Conservation (phyloP, 1,139 yeast genomes). For the Zygotorulaspora mrakii region DNA sequence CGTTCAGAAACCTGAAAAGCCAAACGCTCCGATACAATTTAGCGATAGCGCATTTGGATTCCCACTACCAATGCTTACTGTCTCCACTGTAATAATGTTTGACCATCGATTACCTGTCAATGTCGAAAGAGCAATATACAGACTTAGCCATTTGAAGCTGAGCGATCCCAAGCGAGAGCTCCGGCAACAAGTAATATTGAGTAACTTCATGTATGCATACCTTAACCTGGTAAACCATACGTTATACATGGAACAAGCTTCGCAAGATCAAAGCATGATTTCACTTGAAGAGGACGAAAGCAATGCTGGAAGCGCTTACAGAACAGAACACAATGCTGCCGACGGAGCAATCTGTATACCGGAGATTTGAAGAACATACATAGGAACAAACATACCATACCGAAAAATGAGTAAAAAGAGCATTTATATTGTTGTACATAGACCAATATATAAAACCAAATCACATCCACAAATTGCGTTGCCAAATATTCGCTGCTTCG, state of each 20-base stretch:
- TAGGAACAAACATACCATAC: slow-evolving; percentile 1
- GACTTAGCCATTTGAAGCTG: slow-evolving; percentile 84
- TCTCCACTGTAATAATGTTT: slow-evolving; percentile 70
- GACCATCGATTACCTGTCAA: slow-evolving; percentile 88
- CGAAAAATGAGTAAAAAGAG: background rate
- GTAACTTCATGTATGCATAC: slow-evolving; percentile 97
- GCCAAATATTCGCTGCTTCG: too few species aligned
- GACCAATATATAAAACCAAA: background rate
- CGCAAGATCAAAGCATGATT: slow-evolving; percentile 26
- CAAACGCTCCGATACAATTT: slow-evolving; percentile 71
- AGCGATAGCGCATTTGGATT: slow-evolving; percentile 83
- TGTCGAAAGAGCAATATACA: slow-evolving; percentile 90
- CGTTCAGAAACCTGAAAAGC: slow-evolving; percentile 37
- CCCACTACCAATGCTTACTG: slow-evolving; percentile 76
- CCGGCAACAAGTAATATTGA: slow-evolving; percentile 83
- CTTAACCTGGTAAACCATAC: slow-evolving; percentile 90
- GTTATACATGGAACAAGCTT: slow-evolving; percentile 62
- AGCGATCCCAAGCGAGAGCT: slow-evolving; percentile 92
- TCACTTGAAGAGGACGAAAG: slow-evolving; percentile 1
- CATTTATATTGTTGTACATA: background rate
- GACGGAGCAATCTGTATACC: slow-evolving; percentile 18
- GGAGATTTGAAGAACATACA: slow-evolving; percentile 9
- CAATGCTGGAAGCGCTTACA: slow-evolving; percentile 6
- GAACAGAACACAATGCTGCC: slow-evolving; percentile 15
- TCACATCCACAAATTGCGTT: too few species aligned